Conservation (phyloP, 2,329 filamentous ascomycete genomes). For the Lecanicillium sp. region DNA sequence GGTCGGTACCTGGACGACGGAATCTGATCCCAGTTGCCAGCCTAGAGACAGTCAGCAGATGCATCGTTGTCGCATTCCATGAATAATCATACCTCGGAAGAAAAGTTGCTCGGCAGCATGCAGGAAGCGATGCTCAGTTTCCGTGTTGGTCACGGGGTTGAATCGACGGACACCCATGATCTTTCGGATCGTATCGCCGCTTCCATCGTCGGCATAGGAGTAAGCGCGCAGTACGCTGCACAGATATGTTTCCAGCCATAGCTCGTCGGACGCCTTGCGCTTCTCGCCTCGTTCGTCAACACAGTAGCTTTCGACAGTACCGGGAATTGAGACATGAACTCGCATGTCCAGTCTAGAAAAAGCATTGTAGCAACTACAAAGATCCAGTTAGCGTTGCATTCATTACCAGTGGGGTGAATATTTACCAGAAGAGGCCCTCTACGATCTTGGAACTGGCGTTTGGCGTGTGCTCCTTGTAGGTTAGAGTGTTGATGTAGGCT, state of each 20-base stretch:
- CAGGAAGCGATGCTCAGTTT: conserved; percentile 92
- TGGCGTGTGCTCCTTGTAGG: conserved; percentile 78
- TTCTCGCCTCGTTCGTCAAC: conserved; percentile 96
- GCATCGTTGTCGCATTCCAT: neutral
- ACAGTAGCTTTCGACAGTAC: conserved; percentile 93
- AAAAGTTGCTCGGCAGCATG: conserved; percentile 92
- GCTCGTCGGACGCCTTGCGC: conserved; percentile 81
- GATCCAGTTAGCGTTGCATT: conserved; percentile 15
- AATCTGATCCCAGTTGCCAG: conserved; percentile 93
- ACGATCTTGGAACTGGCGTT: conserved; percentile 71
- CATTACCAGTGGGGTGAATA: conserved; percentile 21
- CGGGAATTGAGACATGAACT: conserved; percentile 93
- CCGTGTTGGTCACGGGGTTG: conserved; percentile 97
- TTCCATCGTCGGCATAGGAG: conserved; percentile 92
- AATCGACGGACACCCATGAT: conserved; percentile 96
- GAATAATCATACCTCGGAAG: conserved; percentile 72
- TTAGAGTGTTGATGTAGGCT: conserved; percentile 96
- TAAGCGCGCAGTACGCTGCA: conserved; percentile 93
- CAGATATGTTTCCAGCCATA: conserved; percentile 96
- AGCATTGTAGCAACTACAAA: conserved; percentile 82
- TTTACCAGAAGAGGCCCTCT: conserved; percentile 86
- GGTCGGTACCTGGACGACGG: conserved; percentile 94
- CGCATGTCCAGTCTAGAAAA: conserved; percentile 98
- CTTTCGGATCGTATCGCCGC: conserved; percentile 88
- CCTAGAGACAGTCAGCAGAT: conserved; percentile 40